phyloP scores from a whole-genome alignment of 306 rosid species.

The Casuarina equisetifolia region DNA sequence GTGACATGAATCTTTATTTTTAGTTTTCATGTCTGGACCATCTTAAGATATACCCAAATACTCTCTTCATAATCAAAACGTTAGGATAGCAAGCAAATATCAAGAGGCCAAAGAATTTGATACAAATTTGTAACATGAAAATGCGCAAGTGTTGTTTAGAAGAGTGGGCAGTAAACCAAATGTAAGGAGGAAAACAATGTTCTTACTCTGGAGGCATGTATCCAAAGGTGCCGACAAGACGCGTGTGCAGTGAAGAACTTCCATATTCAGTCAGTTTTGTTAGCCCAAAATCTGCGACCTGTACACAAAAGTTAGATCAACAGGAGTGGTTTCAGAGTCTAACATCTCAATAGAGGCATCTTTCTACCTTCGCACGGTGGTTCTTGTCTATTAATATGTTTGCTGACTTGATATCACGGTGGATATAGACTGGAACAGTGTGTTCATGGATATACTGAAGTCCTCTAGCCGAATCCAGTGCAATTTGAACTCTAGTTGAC shows the following conservation, averaged over 20 bases:
- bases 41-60: background rate
- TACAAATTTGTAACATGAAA: background rate
- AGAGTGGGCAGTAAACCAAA: conserved; percentile 8
- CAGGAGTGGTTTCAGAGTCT: background rate
- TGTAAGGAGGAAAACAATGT: background rate
- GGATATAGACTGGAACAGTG: conserved; percentile 79
- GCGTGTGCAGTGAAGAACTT: conserved; percentile 53
- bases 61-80: background rate
- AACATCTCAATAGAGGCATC: background rate
- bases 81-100: too few relatives aligned
- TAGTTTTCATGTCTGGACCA: background rate
- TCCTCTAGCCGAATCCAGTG: conserved; percentile 75
- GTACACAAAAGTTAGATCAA: conserved; percentile 16
- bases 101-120: background rate
- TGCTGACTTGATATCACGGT: conserved; percentile 69
- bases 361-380: conserved; percentile 65
- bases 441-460: conserved; percentile 84
- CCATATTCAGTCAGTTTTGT: conserved; percentile 61
- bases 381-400: conserved; percentile 76
- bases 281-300: conserved; percentile 85
- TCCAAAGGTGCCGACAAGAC: conserved; percentile 81
- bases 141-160: background rate
- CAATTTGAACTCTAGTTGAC: conserved; percentile 72
- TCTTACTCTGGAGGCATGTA: conserved; percentile 81
- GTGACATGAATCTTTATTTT: too few relatives aligned